phyloP scores from a whole-genome alignment of 78 protist genomes.

The Dictyostelium firmibasis region DNA sequence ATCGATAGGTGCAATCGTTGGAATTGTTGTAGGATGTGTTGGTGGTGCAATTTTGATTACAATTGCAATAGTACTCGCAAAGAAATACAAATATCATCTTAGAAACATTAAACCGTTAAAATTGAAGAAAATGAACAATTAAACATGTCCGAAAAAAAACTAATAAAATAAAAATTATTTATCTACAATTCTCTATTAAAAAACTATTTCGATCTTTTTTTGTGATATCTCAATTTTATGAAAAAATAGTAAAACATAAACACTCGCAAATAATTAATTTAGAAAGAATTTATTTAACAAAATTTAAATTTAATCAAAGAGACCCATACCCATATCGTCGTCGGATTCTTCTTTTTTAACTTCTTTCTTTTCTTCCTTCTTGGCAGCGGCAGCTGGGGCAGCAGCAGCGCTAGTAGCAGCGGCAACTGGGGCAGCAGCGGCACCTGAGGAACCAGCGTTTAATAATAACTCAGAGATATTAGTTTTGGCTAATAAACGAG shows the following conservation, averaged over 20 bases:
- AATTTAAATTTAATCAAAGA: background rate
- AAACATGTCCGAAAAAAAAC: no score
- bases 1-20: background rate
- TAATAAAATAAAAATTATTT: no score
- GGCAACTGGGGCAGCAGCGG: conserved; percentile 80
- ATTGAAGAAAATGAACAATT: background rate
- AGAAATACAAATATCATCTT: background rate
- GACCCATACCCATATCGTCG: conserved; percentile 46
- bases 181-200: no score
- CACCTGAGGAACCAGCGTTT: conserved; percentile 77
- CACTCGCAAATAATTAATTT: background rate
- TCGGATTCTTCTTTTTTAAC: conserved; percentile 70
- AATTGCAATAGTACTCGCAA: background rate
- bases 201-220: no score
- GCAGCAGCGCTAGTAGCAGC: conserved; percentile 85
- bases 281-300: no score
- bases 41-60: background rate
- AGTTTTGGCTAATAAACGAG: conserved; percentile 18
- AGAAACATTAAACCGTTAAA: background rate
- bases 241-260: no score
- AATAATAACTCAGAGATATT: conserved; percentile 78
- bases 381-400: conserved; percentile 70
- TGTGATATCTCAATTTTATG: no score
- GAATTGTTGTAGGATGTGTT: background rate
- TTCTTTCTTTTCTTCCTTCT: conserved; percentile 62